Evolutionary conservation across 2,329 filamentous ascomycete genomes (phyloP).

Genomic region (Phaeosphaeriaceae sp.): DNA sequence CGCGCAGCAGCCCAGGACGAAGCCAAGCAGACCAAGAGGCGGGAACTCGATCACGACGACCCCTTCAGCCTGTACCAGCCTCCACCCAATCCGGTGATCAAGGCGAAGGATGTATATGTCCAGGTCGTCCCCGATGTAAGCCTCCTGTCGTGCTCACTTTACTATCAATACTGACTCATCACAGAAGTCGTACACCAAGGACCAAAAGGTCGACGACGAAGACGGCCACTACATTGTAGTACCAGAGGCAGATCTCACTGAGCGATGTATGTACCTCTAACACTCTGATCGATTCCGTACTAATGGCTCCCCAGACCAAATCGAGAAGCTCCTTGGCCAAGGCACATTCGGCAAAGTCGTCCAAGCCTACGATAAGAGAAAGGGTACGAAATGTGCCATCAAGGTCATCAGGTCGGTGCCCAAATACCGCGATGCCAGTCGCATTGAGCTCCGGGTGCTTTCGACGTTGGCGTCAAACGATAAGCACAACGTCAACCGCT

Average conservation of each 20-base stretch:
- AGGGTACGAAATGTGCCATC: conserved; percentile 84
- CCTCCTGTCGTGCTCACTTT: conserved; percentile 10
- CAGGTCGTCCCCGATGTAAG: conserved; percentile 67
- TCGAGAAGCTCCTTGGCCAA: conserved; percentile 88
- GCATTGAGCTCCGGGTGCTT: conserved; percentile 91
- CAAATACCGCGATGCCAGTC: conserved; percentile 95
- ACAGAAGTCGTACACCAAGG: conserved; percentile 56
- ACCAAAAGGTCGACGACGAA: conserved; percentile 88
- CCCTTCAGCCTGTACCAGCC: conserved; percentile 82
- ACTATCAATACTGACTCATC: conserved; percentile 18
- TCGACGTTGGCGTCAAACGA: conserved; percentile 93
- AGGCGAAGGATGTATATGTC: conserved; percentile 72
- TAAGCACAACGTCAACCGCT: conserved; percentile 88
- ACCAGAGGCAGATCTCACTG: conserved; percentile 83
- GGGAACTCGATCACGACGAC: conserved; percentile 72
- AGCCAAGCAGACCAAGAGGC: conserved; percentile 68
- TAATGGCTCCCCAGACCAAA: conserved; percentile 70
- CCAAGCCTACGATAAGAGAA: conserved; percentile 81
- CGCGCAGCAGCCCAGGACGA: conserved; percentile 83
- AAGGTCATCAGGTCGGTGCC: conserved; percentile 99
- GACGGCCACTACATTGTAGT: conserved; percentile 97
- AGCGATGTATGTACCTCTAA: conserved; percentile 75
- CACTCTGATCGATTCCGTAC: not conserved
- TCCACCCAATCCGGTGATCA: conserved; percentile 86
- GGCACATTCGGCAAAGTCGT: conserved; percentile 99